Evolutionary conservation across 495 filamentous ascomycete genomes (phyloP).

Genomic region (Tuber aestivum): DNA sequence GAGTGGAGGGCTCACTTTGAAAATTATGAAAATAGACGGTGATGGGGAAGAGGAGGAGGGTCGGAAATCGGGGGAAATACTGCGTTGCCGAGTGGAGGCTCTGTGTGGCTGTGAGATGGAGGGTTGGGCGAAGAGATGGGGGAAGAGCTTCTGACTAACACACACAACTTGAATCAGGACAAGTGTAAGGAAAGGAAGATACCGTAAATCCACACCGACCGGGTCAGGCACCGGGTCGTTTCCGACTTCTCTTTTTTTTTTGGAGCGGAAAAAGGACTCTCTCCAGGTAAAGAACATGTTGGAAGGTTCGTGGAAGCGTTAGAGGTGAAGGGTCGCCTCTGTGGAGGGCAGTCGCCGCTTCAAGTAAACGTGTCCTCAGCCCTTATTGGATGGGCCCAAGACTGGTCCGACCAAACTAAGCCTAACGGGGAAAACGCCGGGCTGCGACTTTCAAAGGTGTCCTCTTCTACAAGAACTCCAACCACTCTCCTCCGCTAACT

Average conservation of each 20-base stretch:
- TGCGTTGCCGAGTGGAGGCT: background rate
- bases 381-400: slow-evolving; percentile 24
- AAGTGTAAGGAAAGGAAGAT: background rate
- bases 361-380: slow-evolving; percentile 35
- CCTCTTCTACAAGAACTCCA: slow-evolving; percentile 40
- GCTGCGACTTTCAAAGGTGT: slow-evolving; percentile 33
- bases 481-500: slow-evolving; percentile 19
- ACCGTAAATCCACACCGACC: background rate
- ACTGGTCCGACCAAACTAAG: slow-evolving; percentile 14
- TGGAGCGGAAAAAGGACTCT: too few relatives aligned
- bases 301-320: background rate
- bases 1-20: background rate
- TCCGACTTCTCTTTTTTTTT: background rate
- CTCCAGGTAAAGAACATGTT: background rate
- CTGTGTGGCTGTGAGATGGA: background rate
- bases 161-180: background rate
- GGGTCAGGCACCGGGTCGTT: background rate
- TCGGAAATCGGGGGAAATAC: background rate
- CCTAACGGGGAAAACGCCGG: slow-evolving; percentile 23
- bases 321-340: background rate
- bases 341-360: background rate
- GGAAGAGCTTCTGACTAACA: background rate
- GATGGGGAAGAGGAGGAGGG: too few relatives aligned
- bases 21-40: too few relatives aligned
- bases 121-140: background rate